Evolutionary conservation across 805 yeast genomes (phyloP), one percentile per base, ranked within the genome.

Genomic region (Myxozyma mucilagina): DNA sequence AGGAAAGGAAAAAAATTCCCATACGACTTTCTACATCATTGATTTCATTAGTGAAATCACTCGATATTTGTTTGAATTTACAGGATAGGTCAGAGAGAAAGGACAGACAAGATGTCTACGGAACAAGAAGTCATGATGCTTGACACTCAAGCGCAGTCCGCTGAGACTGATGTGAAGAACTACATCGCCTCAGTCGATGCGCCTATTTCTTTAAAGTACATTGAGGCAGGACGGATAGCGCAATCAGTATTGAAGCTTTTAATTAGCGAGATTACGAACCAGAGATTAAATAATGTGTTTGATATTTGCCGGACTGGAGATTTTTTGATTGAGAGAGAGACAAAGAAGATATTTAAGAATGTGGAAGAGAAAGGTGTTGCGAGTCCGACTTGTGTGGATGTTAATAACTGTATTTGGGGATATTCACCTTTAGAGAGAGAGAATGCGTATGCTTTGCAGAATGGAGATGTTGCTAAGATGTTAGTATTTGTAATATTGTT

Each of bases 401-500:
- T 89, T 56, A 89, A 90, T 72, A 91, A 89, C 71, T 80, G 89
- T 56, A 83, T 86, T 24, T 75, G 78, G 59, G 96, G 96, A 10
- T 89, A 88, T 74, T 80, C 96, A 36, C 99, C 99, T 45, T 97
- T 91, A 74, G 74, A 65, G 54, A 11, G 79, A 70, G 58, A 66
- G 50, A 41, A 73, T 70, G 69, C 67, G 10, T 55, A 67, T 56
- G 57, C 53, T 36, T 48, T 65, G 39, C 34, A 74, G 57, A 84
- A 84, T 29, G 98, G 98, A 53, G 97, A 94, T 73, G 80, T 92
- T 51, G 90, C 90, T 38, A 92, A 93, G 64, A 82, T 94, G 60
- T 48, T 32, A 47, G 61, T 51, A 13, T 7, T 39, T 6, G 7
- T 34, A 13, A 13, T 20, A 14, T 20, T 41, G 10, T 32, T 13